Evolutionary conservation across 2,329 filamentous ascomycete genomes (phyloP).

Genomic region (Penicillium corylophilum): DNA sequence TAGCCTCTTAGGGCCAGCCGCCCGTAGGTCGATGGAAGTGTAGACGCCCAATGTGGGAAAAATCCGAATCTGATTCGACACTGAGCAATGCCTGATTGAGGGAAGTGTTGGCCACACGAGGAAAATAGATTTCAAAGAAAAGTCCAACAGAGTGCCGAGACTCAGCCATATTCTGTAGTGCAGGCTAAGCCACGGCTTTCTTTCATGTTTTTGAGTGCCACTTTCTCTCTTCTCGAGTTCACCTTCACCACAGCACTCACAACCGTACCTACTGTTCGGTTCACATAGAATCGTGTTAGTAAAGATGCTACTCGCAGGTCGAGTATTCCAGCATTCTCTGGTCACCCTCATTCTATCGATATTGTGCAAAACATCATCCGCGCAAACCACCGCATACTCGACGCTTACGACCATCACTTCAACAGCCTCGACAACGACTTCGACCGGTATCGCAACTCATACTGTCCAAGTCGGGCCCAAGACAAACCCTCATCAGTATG

Average conservation of each 20-base stretch:
- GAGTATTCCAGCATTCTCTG: conserved; percentile 3
- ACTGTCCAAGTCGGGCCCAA: conserved; percentile 37
- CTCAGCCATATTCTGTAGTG: not conserved
- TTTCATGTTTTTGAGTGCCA: not conserved
- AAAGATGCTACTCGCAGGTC: conserved; percentile 5
- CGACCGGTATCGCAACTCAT: conserved; percentile 26
- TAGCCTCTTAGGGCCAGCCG: not conserved
- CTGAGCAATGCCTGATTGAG: not conserved
- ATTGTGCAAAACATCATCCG: not conserved
- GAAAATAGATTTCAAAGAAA: not conserved
- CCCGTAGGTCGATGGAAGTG: not conserved
- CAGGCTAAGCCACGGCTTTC: not conserved
- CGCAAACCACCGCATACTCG: not conserved
- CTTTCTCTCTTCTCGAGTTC: not conserved
- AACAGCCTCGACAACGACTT: conserved; percentile 10
- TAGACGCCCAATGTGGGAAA: not conserved
- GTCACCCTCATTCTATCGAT: conserved; percentile 2
- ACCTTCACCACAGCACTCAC: not conserved
- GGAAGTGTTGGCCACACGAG: not conserved
- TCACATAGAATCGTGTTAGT: not conserved
- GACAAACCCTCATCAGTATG: conserved; percentile 32
- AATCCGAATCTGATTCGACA: not conserved
- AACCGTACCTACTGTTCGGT: not conserved
- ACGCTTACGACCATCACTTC: not conserved
- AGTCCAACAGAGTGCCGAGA: not conserved